Evolutionary conservation across 2,329 filamentous ascomycete genomes (phyloP), one percentile per base, ranked within the genome.

Genomic region (Pseudocercospora macadamiae): DNA sequence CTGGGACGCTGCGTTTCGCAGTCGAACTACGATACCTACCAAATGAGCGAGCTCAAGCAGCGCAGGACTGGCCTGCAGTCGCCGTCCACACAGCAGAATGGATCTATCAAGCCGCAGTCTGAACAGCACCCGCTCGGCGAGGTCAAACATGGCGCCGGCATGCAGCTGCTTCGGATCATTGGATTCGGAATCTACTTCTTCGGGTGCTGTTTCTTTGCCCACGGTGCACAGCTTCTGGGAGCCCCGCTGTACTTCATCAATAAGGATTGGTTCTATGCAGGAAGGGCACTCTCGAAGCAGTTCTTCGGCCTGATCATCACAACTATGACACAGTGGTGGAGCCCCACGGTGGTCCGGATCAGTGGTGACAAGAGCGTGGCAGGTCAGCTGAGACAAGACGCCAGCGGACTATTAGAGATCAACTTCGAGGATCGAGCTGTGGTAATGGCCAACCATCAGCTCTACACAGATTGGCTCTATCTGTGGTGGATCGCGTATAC

Each of bases 401-500:
- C 79, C 1, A 88, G 91, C 71, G 91, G 91, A 2, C 81, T 85
- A 60, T 81, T 95, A 14, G 81, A 90, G 68, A 89, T 89, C 70
- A 79, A 85, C 66, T 96, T 96, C 64, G 91, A 91, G 0, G 88
- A 93, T 73, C 85, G 91, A 54, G 77, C 95, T 69, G 82, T 96
- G 45, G 78, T 96, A 74, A 88, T 96, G 66, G 89, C 91, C 25
- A 96, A 96, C 72, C 91, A 96, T 72, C 91, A 95, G 70, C 74
- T 80, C 58, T 67, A 71, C 74, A 93, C 90, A 8, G 91, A 96
- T 76, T 96, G 91, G 91, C 75, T 96, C 18, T 96, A 96, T 73
- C 83, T 96, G n/a, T 96, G 91, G 91, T 96, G 91, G 91, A 86
- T 89, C 19, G 89, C 86, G 48, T 96, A 96, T 70, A 89, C 89